A percentile compares a stretch with the other conserved stretches of the same genome.
Evolutionary conservation across 106 monocot species (phyloP).

Genomic region (Dendrobium huoshanense): DNA sequence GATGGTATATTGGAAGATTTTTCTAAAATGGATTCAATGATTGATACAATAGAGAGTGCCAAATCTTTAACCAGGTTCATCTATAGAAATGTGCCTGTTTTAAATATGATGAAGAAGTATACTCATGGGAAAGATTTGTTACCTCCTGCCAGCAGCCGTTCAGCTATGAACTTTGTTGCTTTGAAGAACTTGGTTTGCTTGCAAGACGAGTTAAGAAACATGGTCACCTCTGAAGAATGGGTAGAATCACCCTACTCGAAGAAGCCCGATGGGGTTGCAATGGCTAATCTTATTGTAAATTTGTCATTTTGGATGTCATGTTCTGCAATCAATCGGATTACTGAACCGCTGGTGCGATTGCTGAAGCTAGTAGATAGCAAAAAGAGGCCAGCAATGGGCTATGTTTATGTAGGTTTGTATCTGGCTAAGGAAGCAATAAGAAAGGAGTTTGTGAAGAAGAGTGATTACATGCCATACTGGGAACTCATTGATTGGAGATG

Average conservation of each 20-base stretch:
- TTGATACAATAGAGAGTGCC: conserved; percentile 53
- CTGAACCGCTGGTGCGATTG: conserved; percentile 56
- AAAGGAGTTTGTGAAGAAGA: conserved; percentile 9
- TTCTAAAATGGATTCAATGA: conserved; percentile 38
- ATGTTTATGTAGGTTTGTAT: conserved; percentile 11
- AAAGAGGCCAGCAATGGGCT: conserved; percentile 40
- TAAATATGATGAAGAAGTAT: conserved; percentile 67
- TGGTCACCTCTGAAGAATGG: conserved; percentile 82
- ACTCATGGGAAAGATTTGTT: conserved; percentile 79
- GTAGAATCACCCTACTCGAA: conserved; percentile 47
- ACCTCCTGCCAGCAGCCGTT: conserved; percentile 31
- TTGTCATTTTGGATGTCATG: conserved; percentile 69
- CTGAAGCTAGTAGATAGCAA: conserved; percentile 56
- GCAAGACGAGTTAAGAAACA: conserved; percentile 54
- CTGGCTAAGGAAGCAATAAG: conserved; percentile 7
- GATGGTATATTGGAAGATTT: conserved; percentile 81
- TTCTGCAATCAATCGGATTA: conserved; percentile 40
- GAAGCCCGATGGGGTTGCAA: conserved; percentile 36
- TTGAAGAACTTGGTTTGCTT: conserved; percentile 49
- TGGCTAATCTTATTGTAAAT: conserved; percentile 34
- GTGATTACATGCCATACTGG: conserved; percentile 71
- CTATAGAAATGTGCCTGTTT: conserved; percentile 43
- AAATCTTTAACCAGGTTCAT: conserved; percentile 68
- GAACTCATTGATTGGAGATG: conserved; percentile 86
- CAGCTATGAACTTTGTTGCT: conserved; percentile 58